phyloP scores from a whole-genome alignment of 352 stramenopile species.

The Phytophthora ohioensis region DNA sequence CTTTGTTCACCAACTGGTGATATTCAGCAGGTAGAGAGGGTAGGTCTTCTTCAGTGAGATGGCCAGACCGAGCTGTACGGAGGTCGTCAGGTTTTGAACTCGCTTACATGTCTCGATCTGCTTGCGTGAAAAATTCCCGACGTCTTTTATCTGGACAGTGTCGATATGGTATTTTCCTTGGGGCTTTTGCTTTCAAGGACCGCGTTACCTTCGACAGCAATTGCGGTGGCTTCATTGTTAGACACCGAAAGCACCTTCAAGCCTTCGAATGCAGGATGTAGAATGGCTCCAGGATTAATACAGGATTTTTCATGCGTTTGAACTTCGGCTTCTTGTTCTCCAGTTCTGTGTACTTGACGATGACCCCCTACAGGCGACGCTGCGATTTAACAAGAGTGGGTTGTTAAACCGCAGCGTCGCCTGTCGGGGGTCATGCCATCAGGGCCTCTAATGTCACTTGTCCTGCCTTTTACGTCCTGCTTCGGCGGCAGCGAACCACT shows the following conservation, averaged over 20 bases:
- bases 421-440: background rate
- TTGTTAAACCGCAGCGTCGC: background rate
- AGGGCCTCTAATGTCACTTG: conserved; percentile 15
- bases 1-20: background rate
- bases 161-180: background rate
- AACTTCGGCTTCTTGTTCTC: conserved; percentile 12
- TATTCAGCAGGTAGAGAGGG: conserved; percentile 1
- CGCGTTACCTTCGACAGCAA: background rate
- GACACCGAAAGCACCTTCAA: background rate
- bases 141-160: background rate
- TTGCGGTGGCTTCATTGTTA: background rate
- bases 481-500: conserved; percentile 17
- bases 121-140: conserved; percentile 4
- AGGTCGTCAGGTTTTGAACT: background rate
- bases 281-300: conserved; percentile 28
- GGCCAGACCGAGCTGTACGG: background rate
- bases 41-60: background rate
- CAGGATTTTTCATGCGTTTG: conserved; percentile 28
- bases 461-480: background rate
- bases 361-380: background rate
- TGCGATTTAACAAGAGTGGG: background rate
- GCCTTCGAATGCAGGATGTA: conserved; percentile 21
- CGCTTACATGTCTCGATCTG: conserved; percentile 21
- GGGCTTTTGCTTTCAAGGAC: background rate
- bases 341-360: background rate